Percentiles rank a stretch among this genome's conserved stretches.
phyloP scores from a whole-genome alignment of 2,329 filamentous ascomycete genomes.

The Apiospora pterosperma region DNA sequence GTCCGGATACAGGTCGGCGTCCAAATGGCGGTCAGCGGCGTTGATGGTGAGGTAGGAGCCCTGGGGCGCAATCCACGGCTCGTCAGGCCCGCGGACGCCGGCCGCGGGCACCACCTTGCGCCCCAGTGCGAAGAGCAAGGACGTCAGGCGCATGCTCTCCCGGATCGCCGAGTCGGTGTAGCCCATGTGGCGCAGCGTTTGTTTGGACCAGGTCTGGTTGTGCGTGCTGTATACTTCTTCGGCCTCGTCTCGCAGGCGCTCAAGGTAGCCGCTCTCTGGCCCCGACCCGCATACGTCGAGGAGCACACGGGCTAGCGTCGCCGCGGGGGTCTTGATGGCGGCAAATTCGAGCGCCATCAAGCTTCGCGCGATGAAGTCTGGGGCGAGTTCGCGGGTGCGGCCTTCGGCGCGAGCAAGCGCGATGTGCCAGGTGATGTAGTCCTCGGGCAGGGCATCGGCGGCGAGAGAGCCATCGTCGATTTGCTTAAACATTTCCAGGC shows the following conservation, averaged over 20 bases:
- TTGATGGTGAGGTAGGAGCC: slow-evolving; percentile 2
- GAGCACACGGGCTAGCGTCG: not conserved
- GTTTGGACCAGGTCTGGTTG: not conserved
- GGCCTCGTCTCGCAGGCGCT: not conserved
- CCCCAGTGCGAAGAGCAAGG: not conserved
- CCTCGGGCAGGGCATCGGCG: not conserved
- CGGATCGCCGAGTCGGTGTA: not conserved
- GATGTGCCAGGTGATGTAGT: slow-evolving; percentile 4
- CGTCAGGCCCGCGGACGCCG: not conserved
- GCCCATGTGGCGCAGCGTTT: not conserved
- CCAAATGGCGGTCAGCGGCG: slow-evolving; percentile 1
- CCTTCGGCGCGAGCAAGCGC: not conserved
- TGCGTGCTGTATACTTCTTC: not conserved
- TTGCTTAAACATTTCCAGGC: not conserved
- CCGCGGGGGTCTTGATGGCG: slow-evolving; percentile 2
- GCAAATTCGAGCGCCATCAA: not conserved
- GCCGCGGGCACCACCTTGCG: not conserved
- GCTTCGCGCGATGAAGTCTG: not conserved
- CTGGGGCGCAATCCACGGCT: not conserved
- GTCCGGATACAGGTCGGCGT: not conserved
- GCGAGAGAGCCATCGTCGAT: not conserved
- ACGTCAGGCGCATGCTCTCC: not conserved
- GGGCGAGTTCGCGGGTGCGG: not conserved
- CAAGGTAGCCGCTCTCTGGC: not conserved
- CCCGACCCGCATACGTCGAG: not conserved